Conservation (phyloP, 441 rosid species). For the Rhodomyrtus psidioides region DNA sequence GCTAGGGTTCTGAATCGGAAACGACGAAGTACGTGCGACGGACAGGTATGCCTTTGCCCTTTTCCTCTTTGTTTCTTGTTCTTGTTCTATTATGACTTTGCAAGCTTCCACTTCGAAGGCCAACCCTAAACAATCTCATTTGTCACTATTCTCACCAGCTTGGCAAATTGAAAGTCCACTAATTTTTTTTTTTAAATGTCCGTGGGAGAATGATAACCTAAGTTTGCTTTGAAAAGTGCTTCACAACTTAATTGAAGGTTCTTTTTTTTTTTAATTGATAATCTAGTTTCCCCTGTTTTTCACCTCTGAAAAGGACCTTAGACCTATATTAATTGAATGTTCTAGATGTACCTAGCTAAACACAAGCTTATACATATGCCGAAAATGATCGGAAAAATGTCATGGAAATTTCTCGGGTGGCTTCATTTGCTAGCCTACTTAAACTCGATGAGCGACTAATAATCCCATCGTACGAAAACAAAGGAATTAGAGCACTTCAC, state of each 20-base stretch:
- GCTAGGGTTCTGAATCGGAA: background rate
- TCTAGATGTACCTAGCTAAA: background rate
- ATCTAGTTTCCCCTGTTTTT: background rate
- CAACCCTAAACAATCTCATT: background rate
- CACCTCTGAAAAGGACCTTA: background rate
- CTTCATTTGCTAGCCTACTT: background rate
- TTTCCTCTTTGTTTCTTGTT: background rate
- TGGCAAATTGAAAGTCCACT: background rate
- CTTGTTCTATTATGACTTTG: background rate
- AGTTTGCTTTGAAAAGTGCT: background rate
- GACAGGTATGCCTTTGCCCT: background rate
- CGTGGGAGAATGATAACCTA: background rate
- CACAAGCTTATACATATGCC: background rate
- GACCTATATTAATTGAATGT: background rate
- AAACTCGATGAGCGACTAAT: background rate
- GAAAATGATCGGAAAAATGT: background rate
- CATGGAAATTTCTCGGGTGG: background rate
- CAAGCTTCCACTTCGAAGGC: background rate
- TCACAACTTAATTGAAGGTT: background rate
- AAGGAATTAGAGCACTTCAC: background rate
- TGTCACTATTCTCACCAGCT: background rate
- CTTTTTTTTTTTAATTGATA: background rate
- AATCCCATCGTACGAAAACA: background rate
- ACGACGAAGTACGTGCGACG: background rate
- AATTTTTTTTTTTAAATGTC: background rate